phyloP scores from a whole-genome alignment of 345 rosid species.

The Populus alba region DNA sequence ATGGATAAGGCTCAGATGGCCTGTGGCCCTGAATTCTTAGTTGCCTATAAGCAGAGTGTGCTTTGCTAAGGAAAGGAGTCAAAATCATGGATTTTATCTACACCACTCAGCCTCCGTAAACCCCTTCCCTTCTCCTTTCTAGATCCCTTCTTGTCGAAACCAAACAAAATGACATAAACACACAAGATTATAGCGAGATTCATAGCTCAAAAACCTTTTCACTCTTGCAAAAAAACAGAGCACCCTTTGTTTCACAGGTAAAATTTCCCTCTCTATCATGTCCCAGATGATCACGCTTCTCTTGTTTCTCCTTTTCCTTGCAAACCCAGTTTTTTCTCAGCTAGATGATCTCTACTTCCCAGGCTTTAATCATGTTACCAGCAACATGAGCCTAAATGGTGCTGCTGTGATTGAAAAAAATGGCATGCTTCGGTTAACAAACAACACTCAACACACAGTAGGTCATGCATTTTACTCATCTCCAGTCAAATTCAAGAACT shows the following conservation, averaged over 20 bases:
- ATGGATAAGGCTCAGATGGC: not conserved
- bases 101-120: too few relatives aligned
- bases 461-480: slow-evolving; percentile 86
- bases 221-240: not conserved
- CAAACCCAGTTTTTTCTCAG: slow-evolving; percentile 17
- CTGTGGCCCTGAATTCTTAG: not conserved
- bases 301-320: slow-evolving; percentile 7
- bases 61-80: too few relatives aligned
- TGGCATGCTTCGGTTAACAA: slow-evolving; percentile 62
- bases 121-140: too few relatives aligned
- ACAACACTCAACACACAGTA: slow-evolving; percentile 40
- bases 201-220: too few relatives aligned
- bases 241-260: not conserved
- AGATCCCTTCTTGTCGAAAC: too few relatives aligned
- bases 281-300: not conserved
- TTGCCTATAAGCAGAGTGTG: not conserved
- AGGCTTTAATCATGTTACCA: slow-evolving; percentile 1
- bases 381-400: slow-evolving; percentile 46
- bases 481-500: slow-evolving; percentile 55
- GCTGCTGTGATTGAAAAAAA: slow-evolving; percentile 45
- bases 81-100: too few relatives aligned
- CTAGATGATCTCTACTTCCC: slow-evolving; percentile 13
- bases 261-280: not conserved
- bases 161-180: not conserved
- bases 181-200: not conserved